Evolutionary conservation across 257 asterid species (phyloP).

Genomic region (Ophiorrhiza pumila): DNA sequence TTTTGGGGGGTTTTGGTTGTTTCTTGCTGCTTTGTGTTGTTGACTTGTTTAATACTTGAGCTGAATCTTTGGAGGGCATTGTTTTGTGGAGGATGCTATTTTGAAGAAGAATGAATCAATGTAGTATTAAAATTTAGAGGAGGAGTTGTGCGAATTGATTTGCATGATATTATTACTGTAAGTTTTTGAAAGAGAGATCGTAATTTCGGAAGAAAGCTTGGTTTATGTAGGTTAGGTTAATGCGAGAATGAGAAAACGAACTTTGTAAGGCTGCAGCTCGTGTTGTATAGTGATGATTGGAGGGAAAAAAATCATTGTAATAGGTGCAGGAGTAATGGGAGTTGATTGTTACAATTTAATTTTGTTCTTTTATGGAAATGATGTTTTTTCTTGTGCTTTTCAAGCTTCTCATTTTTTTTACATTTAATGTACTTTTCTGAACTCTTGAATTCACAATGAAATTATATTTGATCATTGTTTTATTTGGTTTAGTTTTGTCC

Average conservation of each 20-base stretch:
- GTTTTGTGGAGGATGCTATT: background rate
- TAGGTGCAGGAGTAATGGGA: too few relatives aligned
- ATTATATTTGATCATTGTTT: background rate
- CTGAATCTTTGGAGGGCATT: background rate
- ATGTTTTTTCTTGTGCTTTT: background rate
- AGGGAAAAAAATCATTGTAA: background rate
- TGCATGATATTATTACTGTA: background rate
- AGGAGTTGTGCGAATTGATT: background rate
- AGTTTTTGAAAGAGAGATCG: background rate
- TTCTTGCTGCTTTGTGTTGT: background rate
- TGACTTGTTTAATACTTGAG: background rate
- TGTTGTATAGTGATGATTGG: background rate
- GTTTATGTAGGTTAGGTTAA: background rate
- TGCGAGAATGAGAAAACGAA: background rate
- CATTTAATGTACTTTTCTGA: background rate
- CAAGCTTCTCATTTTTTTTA: background rate
- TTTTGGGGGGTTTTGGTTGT: background rate
- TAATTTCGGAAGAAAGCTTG: background rate
- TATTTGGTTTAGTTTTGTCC: background rate
- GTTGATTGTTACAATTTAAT: background rate
- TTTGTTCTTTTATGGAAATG: background rate
- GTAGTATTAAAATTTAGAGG: too few relatives aligned
- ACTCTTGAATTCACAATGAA: background rate
- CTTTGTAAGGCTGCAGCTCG: background rate
- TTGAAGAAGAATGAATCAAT: too few relatives aligned